A percentile compares a stretch with the other conserved stretches of the same genome.
Conservation (phyloP, 495 filamentous ascomycete species). For the Mycothermus thermophilus region DNA sequence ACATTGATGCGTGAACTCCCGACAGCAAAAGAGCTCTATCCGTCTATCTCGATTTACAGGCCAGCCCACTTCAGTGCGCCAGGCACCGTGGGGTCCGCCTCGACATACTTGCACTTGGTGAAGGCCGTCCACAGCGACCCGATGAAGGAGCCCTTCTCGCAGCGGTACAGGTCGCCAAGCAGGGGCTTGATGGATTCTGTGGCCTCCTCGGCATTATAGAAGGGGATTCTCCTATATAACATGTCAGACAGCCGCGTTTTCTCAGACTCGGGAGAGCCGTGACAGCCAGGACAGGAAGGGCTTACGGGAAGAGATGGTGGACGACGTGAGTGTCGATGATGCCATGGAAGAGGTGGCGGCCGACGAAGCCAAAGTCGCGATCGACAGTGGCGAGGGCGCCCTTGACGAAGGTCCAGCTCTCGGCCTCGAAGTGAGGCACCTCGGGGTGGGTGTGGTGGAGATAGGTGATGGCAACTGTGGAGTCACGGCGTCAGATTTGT, state of each 20-base stretch:
- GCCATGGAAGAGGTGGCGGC: constrained; percentile 70
- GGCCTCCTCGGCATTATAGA: constrained; percentile 81
- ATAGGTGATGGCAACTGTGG: constrained; percentile 70
- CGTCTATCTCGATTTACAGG: neutral
- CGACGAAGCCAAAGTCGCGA: constrained; percentile 77
- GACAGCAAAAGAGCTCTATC: neutral
- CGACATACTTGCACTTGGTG: constrained; percentile 23
- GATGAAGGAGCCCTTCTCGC: constrained; percentile 31
- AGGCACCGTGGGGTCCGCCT: constrained; percentile 18
- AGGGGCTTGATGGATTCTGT: constrained; percentile 67
- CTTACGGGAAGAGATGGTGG: constrained; percentile 61
- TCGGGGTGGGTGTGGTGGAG: constrained; percentile 80
- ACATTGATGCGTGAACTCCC: neutral
- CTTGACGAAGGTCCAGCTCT: constrained; percentile 72
- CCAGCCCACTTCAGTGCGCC: constrained; percentile 22
- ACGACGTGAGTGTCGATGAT: constrained; percentile 86
- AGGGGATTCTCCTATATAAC: constrained; percentile 52
- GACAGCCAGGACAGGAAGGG: neutral
- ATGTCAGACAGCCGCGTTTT: neutral
- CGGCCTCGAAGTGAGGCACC: constrained; percentile 62
- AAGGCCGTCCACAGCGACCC: constrained; percentile 22
- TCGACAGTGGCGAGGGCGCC: constrained; percentile 80
- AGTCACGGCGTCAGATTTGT: constrained; percentile 19
- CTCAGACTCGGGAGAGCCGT: neutral
- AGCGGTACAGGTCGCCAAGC: constrained; percentile 66